Evolutionary conservation across 2,329 filamentous ascomycete genomes (phyloP), one percentile per base, ranked within the genome.

Genomic region (Pyrenophora teres): DNA sequence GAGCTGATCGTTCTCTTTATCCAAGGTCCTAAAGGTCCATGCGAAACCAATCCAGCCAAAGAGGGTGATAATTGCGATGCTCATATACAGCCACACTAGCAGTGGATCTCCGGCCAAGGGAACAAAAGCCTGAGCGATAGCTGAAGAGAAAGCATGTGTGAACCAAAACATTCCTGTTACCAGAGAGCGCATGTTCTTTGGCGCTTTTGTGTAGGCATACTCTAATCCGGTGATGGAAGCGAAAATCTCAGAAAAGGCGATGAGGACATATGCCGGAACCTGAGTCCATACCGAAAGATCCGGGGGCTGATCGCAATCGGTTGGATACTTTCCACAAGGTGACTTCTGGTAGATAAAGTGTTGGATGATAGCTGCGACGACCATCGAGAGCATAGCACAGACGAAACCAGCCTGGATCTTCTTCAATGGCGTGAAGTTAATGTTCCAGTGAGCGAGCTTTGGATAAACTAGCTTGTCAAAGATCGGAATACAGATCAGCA

Each of bases 381-480:
- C 68, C 73, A 85, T 85, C 2, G 87, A 83, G n/a, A 84, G 64
- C 12, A 83, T 78, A n/a, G 82, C 87, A 50, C 87, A 79, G 54
- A 83, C 68, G 76, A 91, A 91, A 21, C 88, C 89, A 4, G 78
- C 70, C 1, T 87, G 80, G 73, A 92, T 91, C 69, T 86, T 86
- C 77, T 87, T 90, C 74, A 91, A 86, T 25, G 87, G 89, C 1
- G 82, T 87, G 76, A 90, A 89, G 50, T 79, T 78, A 68, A 90
- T 79, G 36, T 82, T 83, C 25, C 81, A 50, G 61, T 82, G 84
- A 61, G 86, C 84, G 48, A 91, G 80, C 10, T 79, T 67, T 0
- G 88, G 89, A 73, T 90, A 92, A 50, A 92, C 60, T 18, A 86
- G 31, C 35, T 64, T 59, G 52, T 92, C 88, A 55, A 85, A 82